Evolutionary conservation across 306 rosid genomes (phyloP).

Genomic region (Vigna angularis): DNA sequence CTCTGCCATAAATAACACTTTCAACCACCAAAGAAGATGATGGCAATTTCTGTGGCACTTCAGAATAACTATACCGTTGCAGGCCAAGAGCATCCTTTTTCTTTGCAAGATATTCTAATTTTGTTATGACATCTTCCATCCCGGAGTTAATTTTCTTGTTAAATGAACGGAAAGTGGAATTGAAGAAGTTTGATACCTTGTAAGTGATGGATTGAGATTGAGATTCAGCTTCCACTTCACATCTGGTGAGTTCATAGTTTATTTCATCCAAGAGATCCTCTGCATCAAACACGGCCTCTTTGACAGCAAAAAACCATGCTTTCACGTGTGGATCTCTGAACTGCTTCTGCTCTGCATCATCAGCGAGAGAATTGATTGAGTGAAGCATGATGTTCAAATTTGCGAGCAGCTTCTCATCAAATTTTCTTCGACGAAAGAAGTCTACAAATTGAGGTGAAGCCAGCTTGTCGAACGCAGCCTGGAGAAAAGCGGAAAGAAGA

Average conservation of each 20-base stretch:
- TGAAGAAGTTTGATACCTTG: neutral
- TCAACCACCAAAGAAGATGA: neutral
- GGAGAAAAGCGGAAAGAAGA: constrained; percentile 7
- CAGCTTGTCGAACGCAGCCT: neutral
- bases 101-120: no score
- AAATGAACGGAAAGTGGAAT: neutral
- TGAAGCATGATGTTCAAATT: neutral
- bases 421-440: neutral
- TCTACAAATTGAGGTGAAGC: neutral
- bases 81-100: neutral
- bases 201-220: neutral
- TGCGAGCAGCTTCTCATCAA: neutral
- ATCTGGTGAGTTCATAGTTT: neutral
- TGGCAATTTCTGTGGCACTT: neutral
- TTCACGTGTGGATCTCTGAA: no score
- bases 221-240: neutral
- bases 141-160: neutral
- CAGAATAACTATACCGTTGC: no score
- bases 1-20: neutral
- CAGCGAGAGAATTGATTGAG: no score
- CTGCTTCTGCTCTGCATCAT: no score
- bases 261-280: constrained; percentile 1
- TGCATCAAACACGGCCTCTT: neutral
- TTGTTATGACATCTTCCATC: neutral
- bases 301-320: no score